These are phyloP conservation scores for Fraxinus dipetala DNA, from an alignment of 305 asterid species.

Conservation along the genomic window DNA sequence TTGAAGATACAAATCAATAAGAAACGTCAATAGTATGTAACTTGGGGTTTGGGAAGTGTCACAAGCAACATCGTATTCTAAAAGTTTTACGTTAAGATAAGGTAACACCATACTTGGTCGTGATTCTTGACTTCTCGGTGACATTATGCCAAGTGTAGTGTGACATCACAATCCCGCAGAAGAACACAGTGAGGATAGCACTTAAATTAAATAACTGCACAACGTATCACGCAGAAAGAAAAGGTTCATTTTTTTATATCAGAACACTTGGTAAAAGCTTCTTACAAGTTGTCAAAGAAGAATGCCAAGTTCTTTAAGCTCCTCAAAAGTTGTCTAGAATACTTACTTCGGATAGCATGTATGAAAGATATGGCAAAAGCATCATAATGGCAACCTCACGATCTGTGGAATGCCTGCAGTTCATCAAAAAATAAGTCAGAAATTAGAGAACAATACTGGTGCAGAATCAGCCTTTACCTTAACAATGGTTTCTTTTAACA, in stretches of 20 bases:
- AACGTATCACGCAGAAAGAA: not conserved
- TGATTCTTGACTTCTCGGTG: slow-evolving; percentile 9
- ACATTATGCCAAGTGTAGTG: slow-evolving; percentile 6
- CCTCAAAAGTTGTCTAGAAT: slow-evolving; percentile 1
- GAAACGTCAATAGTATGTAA: not conserved
- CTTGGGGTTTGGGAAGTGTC: not conserved
- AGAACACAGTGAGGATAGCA: not conserved
- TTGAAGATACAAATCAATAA: not conserved
- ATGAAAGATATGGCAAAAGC: slow-evolving; percentile 95
- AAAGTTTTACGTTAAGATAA: not conserved
- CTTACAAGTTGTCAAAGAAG: not conserved
- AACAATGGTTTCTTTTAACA: slow-evolving; percentile 4
- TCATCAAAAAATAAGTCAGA: slow-evolving; percentile 19
- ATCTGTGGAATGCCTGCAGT: slow-evolving; percentile 90
- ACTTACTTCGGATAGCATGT: slow-evolving; percentile 94
- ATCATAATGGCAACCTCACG: slow-evolving; percentile 98
- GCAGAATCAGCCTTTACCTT: slow-evolving; percentile 4
- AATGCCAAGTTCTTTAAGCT: not conserved
- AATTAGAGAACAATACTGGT: slow-evolving; percentile 13
- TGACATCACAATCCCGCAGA: not conserved
- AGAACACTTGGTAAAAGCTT: not conserved
- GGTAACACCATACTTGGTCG: slow-evolving; percentile 4
- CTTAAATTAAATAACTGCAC: not conserved
- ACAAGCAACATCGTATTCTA: not conserved
- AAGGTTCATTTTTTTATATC: not conserved